phyloP scores from a whole-genome alignment of 176 grass and related monocot species.

The Carex scoparia region DNA sequence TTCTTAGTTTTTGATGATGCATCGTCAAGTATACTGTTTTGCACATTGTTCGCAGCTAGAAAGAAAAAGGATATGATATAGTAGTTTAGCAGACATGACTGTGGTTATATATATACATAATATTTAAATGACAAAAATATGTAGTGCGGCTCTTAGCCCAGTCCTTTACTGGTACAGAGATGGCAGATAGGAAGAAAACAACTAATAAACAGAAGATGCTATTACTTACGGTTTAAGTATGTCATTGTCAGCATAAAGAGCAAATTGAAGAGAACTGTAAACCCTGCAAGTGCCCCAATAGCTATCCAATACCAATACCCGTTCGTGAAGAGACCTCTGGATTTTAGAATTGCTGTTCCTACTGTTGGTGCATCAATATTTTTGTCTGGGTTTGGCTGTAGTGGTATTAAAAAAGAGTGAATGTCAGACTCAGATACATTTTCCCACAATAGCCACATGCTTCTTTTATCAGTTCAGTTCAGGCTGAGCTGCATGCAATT shows the following conservation, averaged over 20 bases:
- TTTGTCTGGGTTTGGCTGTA: constrained; percentile 53
- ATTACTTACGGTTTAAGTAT: constrained; percentile 59
- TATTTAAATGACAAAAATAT: constrained; percentile 1
- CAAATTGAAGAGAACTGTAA: constrained; percentile 61
- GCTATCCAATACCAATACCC: constrained; percentile 70
- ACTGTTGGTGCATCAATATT: constrained; percentile 54
- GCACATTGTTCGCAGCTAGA: constrained; percentile 42
- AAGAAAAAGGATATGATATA: constrained; percentile 7
- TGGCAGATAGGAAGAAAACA: background rate
- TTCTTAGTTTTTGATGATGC: constrained; percentile 31
- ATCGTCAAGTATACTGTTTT: constrained; percentile 38
- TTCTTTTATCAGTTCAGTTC: background rate
- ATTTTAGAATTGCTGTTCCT: constrained; percentile 72
- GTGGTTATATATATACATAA: background rate
- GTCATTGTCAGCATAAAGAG: constrained; percentile 56
- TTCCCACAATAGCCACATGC: background rate
- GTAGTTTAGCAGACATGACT: constrained; percentile 9
- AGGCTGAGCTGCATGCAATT: background rate
- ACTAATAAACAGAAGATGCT: background rate
- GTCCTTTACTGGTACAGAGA: background rate
- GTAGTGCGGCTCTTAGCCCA: background rate
- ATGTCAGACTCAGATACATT: background rate
- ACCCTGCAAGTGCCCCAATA: constrained; percentile 59
- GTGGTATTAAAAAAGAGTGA: constrained; percentile 19
- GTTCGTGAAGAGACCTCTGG: constrained; percentile 61